Evolutionary conservation across 371 early-diverging fungal genomes (phyloP).

Genomic region (Syncephalastrum sp.): DNA sequence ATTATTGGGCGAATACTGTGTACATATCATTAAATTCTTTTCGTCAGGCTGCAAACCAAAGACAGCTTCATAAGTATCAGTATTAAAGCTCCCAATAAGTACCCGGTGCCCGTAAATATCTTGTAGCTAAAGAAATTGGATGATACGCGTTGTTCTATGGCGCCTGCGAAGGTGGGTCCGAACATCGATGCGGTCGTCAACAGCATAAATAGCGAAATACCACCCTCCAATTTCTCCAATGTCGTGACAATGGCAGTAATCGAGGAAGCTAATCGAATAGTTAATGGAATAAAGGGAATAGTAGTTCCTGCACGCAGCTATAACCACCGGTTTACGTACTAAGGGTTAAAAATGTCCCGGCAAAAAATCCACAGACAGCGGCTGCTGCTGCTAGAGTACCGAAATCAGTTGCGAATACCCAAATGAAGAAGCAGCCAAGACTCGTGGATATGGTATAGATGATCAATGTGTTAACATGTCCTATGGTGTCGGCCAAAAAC

Average conservation of each 20-base stretch:
- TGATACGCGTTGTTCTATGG: slow-evolving; percentile 11
- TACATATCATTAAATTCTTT: no score
- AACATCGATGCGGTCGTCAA: slow-evolving; percentile 24
- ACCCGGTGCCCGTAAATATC: slow-evolving; percentile 35
- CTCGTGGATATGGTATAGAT: no score
- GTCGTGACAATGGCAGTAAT: slow-evolving; percentile 31
- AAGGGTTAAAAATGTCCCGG: slow-evolving; percentile 35
- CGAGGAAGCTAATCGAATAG: slow-evolving; percentile 18
- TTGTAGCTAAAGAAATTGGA: slow-evolving; percentile 27
- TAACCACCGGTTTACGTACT: slow-evolving; percentile 11
- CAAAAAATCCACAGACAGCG: slow-evolving; percentile 34
- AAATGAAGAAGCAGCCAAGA: slow-evolving; percentile 13
- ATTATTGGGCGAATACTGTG: no score
- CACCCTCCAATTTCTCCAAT: slow-evolving; percentile 26
- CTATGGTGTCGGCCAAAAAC: no score
- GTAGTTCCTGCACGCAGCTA: no score
- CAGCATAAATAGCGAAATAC: slow-evolving; percentile 27
- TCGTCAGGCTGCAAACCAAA: no score
- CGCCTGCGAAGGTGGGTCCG: slow-evolving; percentile 36
- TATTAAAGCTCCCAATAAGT: slow-evolving; percentile 17
- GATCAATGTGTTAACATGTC: no score
- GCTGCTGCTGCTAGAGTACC: slow-evolving; percentile 29
- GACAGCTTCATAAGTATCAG: no score
- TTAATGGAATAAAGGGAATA: neutral
- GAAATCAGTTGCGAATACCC: slow-evolving; percentile 45